Conservation (phyloP, 2,329 filamentous ascomycete species). For the Cladosporium halotolerans region DNA sequence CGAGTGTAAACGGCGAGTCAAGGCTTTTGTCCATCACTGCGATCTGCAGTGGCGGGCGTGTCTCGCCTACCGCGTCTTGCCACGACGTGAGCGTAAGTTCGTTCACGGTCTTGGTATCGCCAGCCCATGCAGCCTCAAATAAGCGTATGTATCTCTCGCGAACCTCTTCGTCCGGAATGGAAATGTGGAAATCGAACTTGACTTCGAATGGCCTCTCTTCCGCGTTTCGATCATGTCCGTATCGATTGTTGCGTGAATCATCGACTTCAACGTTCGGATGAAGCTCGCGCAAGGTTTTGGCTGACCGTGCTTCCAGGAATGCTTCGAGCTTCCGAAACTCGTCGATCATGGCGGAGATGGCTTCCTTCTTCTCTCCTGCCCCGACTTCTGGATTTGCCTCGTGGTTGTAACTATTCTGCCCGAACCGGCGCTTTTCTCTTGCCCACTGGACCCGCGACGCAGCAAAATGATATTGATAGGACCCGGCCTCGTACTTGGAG, state of each 20-base stretch:
- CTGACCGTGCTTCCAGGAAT: constrained; percentile 51
- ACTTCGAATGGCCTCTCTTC: constrained; percentile 40
- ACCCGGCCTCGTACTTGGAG: constrained; percentile 43
- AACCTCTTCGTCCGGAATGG: constrained; percentile 48
- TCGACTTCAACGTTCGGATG: constrained; percentile 45
- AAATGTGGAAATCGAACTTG: constrained; percentile 45
- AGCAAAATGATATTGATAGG: constrained; percentile 56
- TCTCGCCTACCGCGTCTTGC: constrained; percentile 40
- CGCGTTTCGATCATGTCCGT: background rate
- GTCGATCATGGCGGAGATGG: constrained; percentile 46
- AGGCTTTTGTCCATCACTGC: constrained; percentile 48
- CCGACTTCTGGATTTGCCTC: constrained; percentile 29
- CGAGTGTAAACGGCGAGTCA: constrained; percentile 61
- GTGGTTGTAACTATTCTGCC: constrained; percentile 32
- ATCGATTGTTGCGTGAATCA: constrained; percentile 1
- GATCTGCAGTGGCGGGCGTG: constrained; percentile 58
- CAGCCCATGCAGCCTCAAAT: constrained; percentile 68
- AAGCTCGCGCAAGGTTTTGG: constrained; percentile 61
- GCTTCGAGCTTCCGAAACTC: constrained; percentile 53
- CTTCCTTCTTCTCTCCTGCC: constrained; percentile 48
- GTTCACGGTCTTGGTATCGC: constrained; percentile 62
- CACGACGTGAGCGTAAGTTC: constrained; percentile 55
- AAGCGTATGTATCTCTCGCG: constrained; percentile 57
- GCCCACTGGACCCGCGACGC: constrained; percentile 24
- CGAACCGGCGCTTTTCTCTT: constrained; percentile 30